Evolutionary conservation across 2,329 filamentous ascomycete species (phyloP).

Genomic region (Microascus cirrosus): DNA sequence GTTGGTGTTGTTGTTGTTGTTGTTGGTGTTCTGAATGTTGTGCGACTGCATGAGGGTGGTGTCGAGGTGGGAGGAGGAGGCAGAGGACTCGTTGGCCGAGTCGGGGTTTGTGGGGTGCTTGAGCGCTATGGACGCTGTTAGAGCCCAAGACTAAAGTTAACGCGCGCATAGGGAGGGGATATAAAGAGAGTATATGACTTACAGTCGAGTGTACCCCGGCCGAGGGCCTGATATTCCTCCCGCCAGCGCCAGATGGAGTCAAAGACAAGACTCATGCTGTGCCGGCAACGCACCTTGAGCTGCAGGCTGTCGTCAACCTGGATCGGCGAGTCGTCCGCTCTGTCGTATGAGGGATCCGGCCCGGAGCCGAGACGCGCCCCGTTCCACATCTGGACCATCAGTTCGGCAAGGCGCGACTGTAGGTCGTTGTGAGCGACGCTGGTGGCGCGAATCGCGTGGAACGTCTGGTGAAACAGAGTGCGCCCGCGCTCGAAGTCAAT

Average conservation of each 20-base stretch:
- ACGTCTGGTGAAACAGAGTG: constrained; percentile 58
- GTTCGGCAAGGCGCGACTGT: constrained; percentile 66
- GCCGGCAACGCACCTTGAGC: constrained; percentile 70
- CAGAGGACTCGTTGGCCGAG: constrained; percentile 61
- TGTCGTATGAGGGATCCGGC: constrained; percentile 30
- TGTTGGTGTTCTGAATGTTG: constrained; percentile 32
- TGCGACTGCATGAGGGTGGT: constrained; percentile 24
- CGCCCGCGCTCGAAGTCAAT: constrained; percentile 59
- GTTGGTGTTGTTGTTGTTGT: constrained; percentile 32
- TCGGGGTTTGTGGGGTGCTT: constrained; percentile 83
- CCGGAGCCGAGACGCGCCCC: constrained; percentile 44
- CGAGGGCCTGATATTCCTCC: constrained; percentile 64
- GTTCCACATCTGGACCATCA: constrained; percentile 85
- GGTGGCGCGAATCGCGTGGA: constrained; percentile 58
- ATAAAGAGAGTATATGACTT: constrained; percentile 21
- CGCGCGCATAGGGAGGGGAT: background rate
- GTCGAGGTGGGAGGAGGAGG: constrained; percentile 54
- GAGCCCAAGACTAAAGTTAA: background rate
- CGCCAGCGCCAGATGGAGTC: constrained; percentile 82
- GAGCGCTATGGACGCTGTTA: constrained; percentile 18
- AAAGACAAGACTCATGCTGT: constrained; percentile 78
- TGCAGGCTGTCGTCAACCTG: constrained; percentile 61
- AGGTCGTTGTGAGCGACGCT: constrained; percentile 71
- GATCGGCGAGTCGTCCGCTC: constrained; percentile 35
- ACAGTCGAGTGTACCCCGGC: constrained; percentile 61